Evolutionary conservation across 2,329 filamentous ascomycete species (phyloP).

Genomic region (Epichloe hybrida): DNA sequence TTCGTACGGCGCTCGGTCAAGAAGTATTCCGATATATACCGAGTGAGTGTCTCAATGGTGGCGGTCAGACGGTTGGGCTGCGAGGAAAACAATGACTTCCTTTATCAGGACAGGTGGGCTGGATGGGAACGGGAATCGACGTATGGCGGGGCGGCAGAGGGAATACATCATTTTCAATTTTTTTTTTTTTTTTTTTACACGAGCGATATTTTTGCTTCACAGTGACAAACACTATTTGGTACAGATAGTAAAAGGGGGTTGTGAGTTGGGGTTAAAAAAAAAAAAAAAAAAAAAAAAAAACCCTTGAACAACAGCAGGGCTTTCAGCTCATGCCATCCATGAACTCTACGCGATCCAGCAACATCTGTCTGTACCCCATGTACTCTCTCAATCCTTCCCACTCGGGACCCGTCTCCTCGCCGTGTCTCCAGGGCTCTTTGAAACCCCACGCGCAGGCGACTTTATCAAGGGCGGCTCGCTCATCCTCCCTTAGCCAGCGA

Average conservation of each 20-base stretch:
- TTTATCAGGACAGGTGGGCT: no score
- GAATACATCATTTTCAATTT: no score
- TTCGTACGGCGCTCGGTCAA: no score
- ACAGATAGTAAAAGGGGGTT: neutral
- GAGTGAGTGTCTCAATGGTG: no score
- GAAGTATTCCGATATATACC: no score
- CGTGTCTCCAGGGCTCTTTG: constrained; percentile 61
- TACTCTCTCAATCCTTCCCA: constrained; percentile 82
- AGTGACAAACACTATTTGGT: no score
- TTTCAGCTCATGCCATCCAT: constrained; percentile 70
- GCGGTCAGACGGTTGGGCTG: no score
- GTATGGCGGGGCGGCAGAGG: no score
- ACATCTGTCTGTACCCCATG: constrained; percentile 71
- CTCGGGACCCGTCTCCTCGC: constrained; percentile 81
- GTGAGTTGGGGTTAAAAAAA: neutral
- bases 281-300: neutral
- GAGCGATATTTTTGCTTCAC: no score
- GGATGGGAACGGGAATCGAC: no score
- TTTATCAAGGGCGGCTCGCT: constrained; percentile 73
- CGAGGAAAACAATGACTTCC: no score
- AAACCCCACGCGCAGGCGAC: constrained; percentile 89
- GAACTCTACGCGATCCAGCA: constrained; percentile 75
- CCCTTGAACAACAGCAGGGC: neutral
- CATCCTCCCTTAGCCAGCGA: constrained; percentile 81
- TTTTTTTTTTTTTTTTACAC: no score